These are phyloP conservation scores for Schizochytrium sp. DNA, from an alignment of 108 stramenopile species.

Conservation along the genomic window DNA sequence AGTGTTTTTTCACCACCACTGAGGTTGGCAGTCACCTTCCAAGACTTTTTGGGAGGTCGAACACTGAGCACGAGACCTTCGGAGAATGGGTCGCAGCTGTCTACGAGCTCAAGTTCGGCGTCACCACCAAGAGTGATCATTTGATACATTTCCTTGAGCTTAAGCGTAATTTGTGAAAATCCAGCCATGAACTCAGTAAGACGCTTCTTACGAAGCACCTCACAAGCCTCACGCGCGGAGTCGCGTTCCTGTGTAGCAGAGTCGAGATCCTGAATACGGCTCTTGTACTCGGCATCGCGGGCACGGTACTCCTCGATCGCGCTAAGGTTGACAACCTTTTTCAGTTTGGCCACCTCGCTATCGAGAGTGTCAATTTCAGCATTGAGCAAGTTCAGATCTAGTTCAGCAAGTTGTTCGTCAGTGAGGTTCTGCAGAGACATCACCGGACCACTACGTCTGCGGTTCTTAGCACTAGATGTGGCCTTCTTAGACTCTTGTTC, in stretches of 20 bases:
- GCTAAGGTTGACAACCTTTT: slow-evolving; percentile 91
- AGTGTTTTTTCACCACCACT: slow-evolving; percentile 99
- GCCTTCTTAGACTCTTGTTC: background rate
- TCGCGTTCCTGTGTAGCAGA: slow-evolving; percentile 87
- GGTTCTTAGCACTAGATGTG: background rate
- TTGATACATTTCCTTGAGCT: slow-evolving; percentile 99
- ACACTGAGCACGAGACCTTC: slow-evolving; percentile 98
- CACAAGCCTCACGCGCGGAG: slow-evolving; percentile 83
- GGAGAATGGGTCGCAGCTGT: slow-evolving; percentile 97
- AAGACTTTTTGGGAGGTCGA: slow-evolving; percentile 97
- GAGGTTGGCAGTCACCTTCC: slow-evolving; percentile 98
- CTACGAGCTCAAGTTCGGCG: slow-evolving; percentile 98
- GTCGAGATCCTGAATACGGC: slow-evolving; percentile 89
- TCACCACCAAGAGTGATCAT: slow-evolving; percentile 99
- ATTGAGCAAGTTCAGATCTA: slow-evolving; percentile 69
- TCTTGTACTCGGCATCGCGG: slow-evolving; percentile 88
- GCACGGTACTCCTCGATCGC: slow-evolving; percentile 91
- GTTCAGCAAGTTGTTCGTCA: slow-evolving; percentile 67
- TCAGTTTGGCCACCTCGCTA: slow-evolving; percentile 82
- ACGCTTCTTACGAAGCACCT: slow-evolving; percentile 90
- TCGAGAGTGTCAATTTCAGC: slow-evolving; percentile 82
- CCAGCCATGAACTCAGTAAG: slow-evolving; percentile 99
- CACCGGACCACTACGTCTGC: slow-evolving; percentile 40
- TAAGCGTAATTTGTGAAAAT: slow-evolving; percentile 92
- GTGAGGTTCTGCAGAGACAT: slow-evolving; percentile 73